Percentiles rank a stretch among this genome's conserved stretches.
phyloP scores from a whole-genome alignment of 1,284 basidiomycete species.

The Puccinia horiana region DNA sequence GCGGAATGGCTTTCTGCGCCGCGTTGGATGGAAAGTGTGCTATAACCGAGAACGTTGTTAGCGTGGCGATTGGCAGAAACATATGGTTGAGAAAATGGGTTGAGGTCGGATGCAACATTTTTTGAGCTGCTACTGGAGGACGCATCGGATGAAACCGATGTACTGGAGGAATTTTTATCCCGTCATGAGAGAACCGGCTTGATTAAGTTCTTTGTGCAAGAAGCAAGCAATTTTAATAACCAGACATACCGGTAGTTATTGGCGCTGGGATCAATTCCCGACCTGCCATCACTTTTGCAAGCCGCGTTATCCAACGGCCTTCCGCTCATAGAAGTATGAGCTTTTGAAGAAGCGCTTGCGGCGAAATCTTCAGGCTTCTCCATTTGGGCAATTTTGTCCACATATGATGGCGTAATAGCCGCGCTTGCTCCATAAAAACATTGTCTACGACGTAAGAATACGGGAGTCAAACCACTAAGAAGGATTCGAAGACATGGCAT shows the following conservation, averaged over 20 bases:
- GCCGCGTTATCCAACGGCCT: background rate
- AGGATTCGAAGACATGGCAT: background rate
- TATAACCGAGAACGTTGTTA: background rate
- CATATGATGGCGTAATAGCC: conserved; percentile 1
- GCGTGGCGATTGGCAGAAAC: background rate
- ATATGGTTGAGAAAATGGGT: background rate
- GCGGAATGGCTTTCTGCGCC: too few species aligned
- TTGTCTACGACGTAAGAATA: background rate
- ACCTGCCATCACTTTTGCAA: background rate
- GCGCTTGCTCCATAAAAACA: background rate
- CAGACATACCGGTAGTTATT: background rate
- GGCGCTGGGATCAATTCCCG: background rate
- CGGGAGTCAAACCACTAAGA: background rate
- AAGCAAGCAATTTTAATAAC: background rate
- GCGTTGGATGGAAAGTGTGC: background rate
- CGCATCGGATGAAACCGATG: background rate
- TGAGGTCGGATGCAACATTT: background rate
- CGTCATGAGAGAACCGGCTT: background rate
- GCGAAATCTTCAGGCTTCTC: background rate
- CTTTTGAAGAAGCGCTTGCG: background rate
- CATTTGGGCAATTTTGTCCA: background rate
- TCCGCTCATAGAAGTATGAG: background rate
- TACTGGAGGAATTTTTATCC: background rate
- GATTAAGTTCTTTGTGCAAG: background rate
- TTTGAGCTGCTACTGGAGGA: background rate